A percentile compares a stretch with the other conserved stretches of the same genome.
Evolutionary conservation across 805 yeast genomes (phyloP).

Genomic region (Candida krabiensis): DNA sequence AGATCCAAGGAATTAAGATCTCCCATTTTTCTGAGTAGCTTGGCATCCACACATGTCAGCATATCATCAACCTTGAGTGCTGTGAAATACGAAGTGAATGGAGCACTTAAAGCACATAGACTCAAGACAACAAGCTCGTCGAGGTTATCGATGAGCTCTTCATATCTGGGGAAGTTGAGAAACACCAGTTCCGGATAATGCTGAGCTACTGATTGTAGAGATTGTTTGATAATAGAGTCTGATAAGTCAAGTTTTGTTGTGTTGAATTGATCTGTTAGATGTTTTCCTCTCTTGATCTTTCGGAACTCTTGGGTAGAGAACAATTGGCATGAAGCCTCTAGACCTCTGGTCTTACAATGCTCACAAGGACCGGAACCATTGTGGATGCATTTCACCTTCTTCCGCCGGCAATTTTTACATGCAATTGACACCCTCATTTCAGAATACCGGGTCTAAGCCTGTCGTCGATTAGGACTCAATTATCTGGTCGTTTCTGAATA

Average conservation of each 20-base stretch:
- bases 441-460: too few species aligned
- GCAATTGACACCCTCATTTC: slow-evolving; percentile 17
- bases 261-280: not conserved
- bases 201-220: slow-evolving; percentile 6
- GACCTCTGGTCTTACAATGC: slow-evolving; percentile 10
- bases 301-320: slow-evolving; percentile 17
- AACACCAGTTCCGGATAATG: slow-evolving; percentile 18
- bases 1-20: slow-evolving; percentile 8
- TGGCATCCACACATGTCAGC: slow-evolving; percentile 5
- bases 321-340: slow-evolving; percentile 8
- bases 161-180: slow-evolving; percentile 6
- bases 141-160: slow-evolving; percentile 7
- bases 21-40: slow-evolving; percentile 7
- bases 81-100: slow-evolving; percentile 3
- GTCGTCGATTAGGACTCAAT: too few species aligned
- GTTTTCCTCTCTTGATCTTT: slow-evolving; percentile 5
- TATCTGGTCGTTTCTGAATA: too few species aligned
- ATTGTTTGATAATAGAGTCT: not conserved
- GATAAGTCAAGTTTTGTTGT: slow-evolving; percentile 3
- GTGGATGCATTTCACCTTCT: slow-evolving; percentile 16
- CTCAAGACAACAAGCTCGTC: slow-evolving; percentile 15
- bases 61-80: not conserved
- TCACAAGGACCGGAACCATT: slow-evolving; percentile 14
- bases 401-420: slow-evolving; percentile 14
- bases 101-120: slow-evolving; percentile 12